Conservation (phyloP, 202 grass and related monocot species). For the Dendrocalamus latiflorus region DNA sequence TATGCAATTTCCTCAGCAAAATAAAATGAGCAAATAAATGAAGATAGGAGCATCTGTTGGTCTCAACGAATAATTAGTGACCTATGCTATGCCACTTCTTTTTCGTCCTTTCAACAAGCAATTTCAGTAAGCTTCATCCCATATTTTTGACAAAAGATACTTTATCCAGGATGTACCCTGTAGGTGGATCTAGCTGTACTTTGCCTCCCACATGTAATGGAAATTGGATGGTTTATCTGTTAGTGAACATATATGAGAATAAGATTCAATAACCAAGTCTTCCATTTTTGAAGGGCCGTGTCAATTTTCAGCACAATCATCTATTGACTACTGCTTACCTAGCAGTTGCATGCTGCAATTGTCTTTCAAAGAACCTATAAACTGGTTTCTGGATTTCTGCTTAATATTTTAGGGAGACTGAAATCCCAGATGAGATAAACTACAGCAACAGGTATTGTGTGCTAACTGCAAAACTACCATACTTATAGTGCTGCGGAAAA, state of each 20-base stretch:
- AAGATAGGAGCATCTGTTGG: not conserved
- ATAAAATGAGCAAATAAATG: constrained; percentile 7
- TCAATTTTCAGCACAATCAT: not conserved
- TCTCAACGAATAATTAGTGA: not conserved
- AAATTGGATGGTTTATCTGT: too few relatives aligned
- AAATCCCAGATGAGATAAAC: not conserved
- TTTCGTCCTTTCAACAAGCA: not conserved
- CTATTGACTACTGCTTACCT: not conserved
- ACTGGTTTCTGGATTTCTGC: not conserved
- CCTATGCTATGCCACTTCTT: not conserved
- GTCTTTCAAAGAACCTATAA: not conserved
- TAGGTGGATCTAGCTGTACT: too few relatives aligned
- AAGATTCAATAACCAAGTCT: too few relatives aligned
- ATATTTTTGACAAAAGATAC: too few relatives aligned
- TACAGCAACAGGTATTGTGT: not conserved
- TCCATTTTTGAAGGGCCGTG: not conserved
- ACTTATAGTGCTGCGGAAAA: not conserved
- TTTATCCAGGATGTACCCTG: too few relatives aligned
- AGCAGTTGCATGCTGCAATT: not conserved
- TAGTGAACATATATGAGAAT: too few relatives aligned
- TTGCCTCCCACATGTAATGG: too few relatives aligned
- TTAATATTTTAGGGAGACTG: not conserved
- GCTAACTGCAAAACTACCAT: not conserved
- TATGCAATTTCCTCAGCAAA: not conserved
- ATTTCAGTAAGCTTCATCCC: not conserved